Base-by-base conservation (phyloP, 495 filamentous ascomycete species). In the Sphaerosporella brunnea region DNA sequence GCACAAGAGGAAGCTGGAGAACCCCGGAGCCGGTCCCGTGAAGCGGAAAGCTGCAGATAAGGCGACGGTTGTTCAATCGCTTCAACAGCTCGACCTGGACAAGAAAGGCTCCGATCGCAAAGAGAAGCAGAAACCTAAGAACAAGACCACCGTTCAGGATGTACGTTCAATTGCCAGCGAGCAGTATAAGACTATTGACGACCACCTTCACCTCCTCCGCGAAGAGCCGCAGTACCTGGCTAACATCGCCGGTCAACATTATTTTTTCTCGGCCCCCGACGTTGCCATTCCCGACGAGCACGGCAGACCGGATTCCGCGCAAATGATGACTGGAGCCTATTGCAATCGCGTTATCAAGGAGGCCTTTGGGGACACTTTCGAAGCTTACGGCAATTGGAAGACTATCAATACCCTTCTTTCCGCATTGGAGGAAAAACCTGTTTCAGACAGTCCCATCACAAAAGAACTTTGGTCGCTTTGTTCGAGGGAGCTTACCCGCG, bases 181-280 rank as follows among this genome's bases (percentile, higher is more conserved):
- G n/a, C 49, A 51, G 26, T 25, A 40, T 30, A 10, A 45, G 8
- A 51, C 40, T 7, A 36, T 21, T 7, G 26, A 24, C 3, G 51
- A 53, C 41, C 48, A 53, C 26, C 10, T 46, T 24, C 36, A 39
- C 4, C 42, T 53, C 16, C 36, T 53, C 9, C 49, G 25, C 4
- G 36, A 53, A 16, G 39, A 53, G 15, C 49, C 51, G 32, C 49
- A 51, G 5, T 53, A 53, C 16, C 38, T 51, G 21, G 45, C 49
- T 19, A 34, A 51, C 2, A 16, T 46, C 2, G 51, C 42, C 21
- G 28, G 28, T 7, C 13, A 40, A 16, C n/a, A 51, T 19, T 52
- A 50, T 18, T 53, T 47, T 20, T 51, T 45, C 25, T 41, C 49
- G 13, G 30, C 51, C 0, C 28, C 49, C 13, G 42, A 36, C 28